phyloP scores from a whole-genome alignment of 768 basidiomycete species.

The Amanita thiersii region DNA sequence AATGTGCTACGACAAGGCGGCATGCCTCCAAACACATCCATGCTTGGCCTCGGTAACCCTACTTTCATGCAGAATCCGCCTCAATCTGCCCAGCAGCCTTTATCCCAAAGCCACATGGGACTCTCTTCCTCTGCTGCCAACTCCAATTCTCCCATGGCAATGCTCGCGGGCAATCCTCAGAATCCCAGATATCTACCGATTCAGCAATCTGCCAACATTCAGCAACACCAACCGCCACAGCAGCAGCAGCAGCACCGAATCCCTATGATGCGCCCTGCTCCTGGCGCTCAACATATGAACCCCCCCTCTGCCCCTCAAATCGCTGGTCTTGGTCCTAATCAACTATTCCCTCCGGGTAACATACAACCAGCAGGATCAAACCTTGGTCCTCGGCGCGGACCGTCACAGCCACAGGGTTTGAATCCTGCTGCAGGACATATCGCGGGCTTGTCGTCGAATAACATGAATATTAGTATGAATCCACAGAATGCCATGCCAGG shows the following conservation, averaged over 20 bases:
- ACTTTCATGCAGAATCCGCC: conserved; percentile 31
- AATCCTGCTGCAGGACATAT: conserved; percentile 28
- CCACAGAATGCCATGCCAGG: conserved; percentile 31
- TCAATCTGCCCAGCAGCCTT: conserved; percentile 25
- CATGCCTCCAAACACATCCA: conserved; percentile 25
- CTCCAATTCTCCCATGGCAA: conserved; percentile 26
- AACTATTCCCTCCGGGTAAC: conserved; percentile 31
- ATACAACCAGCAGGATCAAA: conserved; percentile 29
- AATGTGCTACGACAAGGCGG: conserved; percentile 37
- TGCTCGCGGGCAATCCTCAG: conserved; percentile 25
- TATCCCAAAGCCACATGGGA: conserved; percentile 20
- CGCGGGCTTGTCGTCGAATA: conserved; percentile 22
- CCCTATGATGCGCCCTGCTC: conserved; percentile 28
- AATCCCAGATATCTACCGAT: conserved; percentile 19
- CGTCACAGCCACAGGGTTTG: conserved; percentile 45
- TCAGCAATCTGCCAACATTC: conserved; percentile 22
- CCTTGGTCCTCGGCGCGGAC: conserved; percentile 39
- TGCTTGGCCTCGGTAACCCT: conserved; percentile 25
- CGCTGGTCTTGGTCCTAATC: conserved; percentile 22
- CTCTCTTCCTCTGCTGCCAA: conserved; percentile 23
- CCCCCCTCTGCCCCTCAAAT: conserved; percentile 21
- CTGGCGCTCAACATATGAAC: conserved; percentile 13
- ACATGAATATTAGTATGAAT: conserved; percentile 35
- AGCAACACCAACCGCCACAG: conserved; percentile 25
- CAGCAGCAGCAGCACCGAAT: conserved; percentile 25